These are phyloP conservation scores for Gleditsia sinensis DNA, from an alignment of 306 rosid species.

Conservation along the genomic window DNA sequence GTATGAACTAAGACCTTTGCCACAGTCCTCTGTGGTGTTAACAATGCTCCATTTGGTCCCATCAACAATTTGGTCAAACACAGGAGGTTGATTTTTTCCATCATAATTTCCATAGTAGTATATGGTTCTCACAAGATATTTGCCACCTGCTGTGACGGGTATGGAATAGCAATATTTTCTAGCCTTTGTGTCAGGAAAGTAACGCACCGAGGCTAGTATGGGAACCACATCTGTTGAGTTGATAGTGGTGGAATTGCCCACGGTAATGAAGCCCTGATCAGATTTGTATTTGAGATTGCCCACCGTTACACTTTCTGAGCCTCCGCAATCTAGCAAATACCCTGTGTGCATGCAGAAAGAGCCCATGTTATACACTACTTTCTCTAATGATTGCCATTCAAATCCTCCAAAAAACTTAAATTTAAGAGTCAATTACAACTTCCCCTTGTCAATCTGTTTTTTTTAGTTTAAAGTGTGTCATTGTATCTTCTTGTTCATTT, in stretches of 20 bases:
- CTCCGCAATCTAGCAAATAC: slow-evolving; percentile 69
- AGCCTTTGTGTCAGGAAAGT: slow-evolving; percentile 62
- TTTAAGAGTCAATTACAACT: too few relatives aligned
- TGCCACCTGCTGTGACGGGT: slow-evolving; percentile 57
- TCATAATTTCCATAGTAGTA: slow-evolving; percentile 81
- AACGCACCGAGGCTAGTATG: slow-evolving; percentile 60
- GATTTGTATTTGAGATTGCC: slow-evolving; percentile 48
- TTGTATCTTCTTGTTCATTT: too few relatives aligned
- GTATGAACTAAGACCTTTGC: slow-evolving; percentile 71
- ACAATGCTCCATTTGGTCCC: slow-evolving; percentile 79
- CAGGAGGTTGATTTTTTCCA: slow-evolving; percentile 74
- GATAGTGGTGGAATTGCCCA: slow-evolving; percentile 49
- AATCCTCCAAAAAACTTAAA: too few relatives aligned
- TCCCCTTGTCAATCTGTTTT: too few relatives aligned
- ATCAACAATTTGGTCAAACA: slow-evolving; percentile 81
- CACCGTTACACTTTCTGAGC: slow-evolving; percentile 35
- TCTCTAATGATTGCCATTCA: neutral
- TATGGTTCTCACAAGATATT: slow-evolving; percentile 64
- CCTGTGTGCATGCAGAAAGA: slow-evolving; percentile 49
- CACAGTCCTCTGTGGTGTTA: slow-evolving; percentile 72
- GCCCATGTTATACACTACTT: slow-evolving; percentile 7
- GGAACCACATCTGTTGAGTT: slow-evolving; percentile 51
- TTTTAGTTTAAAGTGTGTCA: too few relatives aligned
- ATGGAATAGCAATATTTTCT: slow-evolving; percentile 67
- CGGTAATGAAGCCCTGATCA: slow-evolving; percentile 59